Conservation (phyloP, 768 basidiomycete genomes). For the Boletus rex-veris region DNA sequence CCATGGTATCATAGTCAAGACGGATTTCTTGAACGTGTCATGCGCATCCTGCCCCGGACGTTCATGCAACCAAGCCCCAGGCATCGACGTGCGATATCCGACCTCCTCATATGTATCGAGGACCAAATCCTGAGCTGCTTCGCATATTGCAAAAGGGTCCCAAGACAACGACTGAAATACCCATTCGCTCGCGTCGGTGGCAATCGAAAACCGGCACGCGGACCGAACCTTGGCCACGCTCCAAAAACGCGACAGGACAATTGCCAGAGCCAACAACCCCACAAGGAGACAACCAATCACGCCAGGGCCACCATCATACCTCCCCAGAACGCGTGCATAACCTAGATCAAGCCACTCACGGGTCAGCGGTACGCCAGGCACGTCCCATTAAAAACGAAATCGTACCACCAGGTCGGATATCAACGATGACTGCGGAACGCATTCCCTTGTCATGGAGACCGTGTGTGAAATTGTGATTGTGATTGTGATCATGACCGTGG, state of each 20-base stretch:
- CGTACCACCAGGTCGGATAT: conserved; percentile 1
- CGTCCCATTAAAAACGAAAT: not conserved
- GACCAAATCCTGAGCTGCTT: not conserved
- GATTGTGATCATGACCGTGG: not conserved
- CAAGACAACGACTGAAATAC: not conserved
- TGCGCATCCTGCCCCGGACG: not conserved
- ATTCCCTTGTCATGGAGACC: not conserved
- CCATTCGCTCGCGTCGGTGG: not conserved
- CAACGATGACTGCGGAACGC: not conserved
- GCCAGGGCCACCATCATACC: not conserved
- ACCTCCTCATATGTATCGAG: not conserved
- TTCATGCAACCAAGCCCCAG: conserved; percentile 5
- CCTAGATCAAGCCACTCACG: not conserved
- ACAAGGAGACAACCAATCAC: not conserved
- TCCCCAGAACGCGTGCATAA: not conserved
- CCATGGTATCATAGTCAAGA: not conserved
- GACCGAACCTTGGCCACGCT: not conserved
- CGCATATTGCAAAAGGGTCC: not conserved
- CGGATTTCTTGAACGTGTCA: not conserved
- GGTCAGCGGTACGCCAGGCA: not conserved
- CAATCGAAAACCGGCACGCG: not conserved
- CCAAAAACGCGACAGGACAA: not conserved
- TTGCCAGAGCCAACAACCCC: conserved; percentile 1
- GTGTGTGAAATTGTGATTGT: not conserved
- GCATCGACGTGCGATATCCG: not conserved